Evolutionary conservation across 306 rosid species (phyloP).

Genomic region (Calophaca sinica): DNA sequence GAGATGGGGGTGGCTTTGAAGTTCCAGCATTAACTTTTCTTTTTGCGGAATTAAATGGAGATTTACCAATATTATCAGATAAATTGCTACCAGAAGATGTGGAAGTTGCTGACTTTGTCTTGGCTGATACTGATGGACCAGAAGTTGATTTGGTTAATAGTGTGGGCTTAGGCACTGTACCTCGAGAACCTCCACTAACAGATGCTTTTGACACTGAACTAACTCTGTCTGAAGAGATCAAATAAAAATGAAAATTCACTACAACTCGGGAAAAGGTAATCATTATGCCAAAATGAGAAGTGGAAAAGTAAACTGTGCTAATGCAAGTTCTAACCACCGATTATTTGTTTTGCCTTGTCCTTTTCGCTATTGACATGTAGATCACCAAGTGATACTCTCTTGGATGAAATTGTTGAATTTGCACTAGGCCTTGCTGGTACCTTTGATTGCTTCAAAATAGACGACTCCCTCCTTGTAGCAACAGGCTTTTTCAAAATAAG

Average conservation of each 20-base stretch:
- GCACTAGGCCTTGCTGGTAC: slow-evolving; percentile 58
- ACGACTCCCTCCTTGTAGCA: slow-evolving; percentile 57
- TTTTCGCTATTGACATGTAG: slow-evolving; percentile 54
- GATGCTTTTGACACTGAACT: slow-evolving; percentile 58
- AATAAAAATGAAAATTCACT: slow-evolving; percentile 38
- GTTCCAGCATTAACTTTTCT: slow-evolving; percentile 52
- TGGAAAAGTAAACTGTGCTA: slow-evolving; percentile 10
- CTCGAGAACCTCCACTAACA: slow-evolving; percentile 51
- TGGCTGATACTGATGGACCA: slow-evolving; percentile 57
- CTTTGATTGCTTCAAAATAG: slow-evolving; percentile 66
- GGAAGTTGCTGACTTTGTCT: slow-evolving; percentile 52
- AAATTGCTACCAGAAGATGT: slow-evolving; percentile 54
- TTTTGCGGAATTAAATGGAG: slow-evolving; percentile 56
- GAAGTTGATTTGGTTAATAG: slow-evolving; percentile 52
- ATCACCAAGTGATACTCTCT: slow-evolving; percentile 73
- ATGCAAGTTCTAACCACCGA: slow-evolving; percentile 62
- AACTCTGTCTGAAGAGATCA: slow-evolving; percentile 63
- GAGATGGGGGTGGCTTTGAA: slow-evolving; percentile 56
- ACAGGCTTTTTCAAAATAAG: slow-evolving; percentile 53
- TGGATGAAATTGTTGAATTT: slow-evolving; percentile 60
- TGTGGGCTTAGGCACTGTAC: slow-evolving; percentile 51
- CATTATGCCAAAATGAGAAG: slow-evolving; percentile 16
- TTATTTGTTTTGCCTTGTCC: slow-evolving; percentile 56
- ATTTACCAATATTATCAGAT: slow-evolving; percentile 56
- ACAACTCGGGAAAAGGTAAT: slow-evolving; percentile 23